Base-by-base conservation (phyloP, 73 alveolate genomes). In the Vitrella brassicaformis region DNA sequence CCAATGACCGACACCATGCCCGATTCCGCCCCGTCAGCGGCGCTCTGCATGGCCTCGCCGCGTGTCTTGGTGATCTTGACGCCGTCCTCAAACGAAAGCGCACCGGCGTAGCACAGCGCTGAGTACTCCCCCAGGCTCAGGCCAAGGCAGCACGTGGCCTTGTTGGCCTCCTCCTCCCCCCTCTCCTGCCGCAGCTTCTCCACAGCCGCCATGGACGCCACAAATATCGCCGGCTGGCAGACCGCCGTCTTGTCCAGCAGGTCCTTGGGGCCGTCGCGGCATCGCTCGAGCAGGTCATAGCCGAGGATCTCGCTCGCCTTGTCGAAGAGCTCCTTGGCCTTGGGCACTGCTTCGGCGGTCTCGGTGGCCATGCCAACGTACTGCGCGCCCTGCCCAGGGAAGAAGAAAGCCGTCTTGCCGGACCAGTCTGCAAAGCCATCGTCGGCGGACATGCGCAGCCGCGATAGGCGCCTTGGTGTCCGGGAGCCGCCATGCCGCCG, bases 41-140 rank as follows among this genome's bases (percentile, higher is more conserved):
- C 84, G 9, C 67, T 71, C 68, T 78, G 84, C 84, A 78, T 78
- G 19, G 84, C 84, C 30, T 68, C 84, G 47, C 84, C 82, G 0
- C 84, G 45, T 0, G 31, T 73, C 70, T 78, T 78, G 64, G 84
- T 78, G 69, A 78, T 72, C 26, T 47, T 68, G 64, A 78, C 84
- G 46, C 84, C 84, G 47, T 78, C 84, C 74, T 69, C 78, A 31
- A 78, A 78, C 68, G 75, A 73, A 27, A 70, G 65, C 47, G 75
- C 75, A 25, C 75, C 75, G 0, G 75, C 75, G 47, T 30, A 70
- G 27, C 75, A 29, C 65, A 70, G 31, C 31, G 75, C 75, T 64
- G 75, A 66, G 67, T 75, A 75, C 39, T 75, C 82, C 8, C 84
- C 84, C 67, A 78, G 84, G 31, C 78, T 68, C 66, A 78, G 47